A percentile compares a stretch with the other conserved stretches of the same genome.
These are phyloP conservation scores for Metschnikowia baotianmanensis DNA, from an alignment of 805 yeast genomes.

Conservation along the genomic window DNA sequence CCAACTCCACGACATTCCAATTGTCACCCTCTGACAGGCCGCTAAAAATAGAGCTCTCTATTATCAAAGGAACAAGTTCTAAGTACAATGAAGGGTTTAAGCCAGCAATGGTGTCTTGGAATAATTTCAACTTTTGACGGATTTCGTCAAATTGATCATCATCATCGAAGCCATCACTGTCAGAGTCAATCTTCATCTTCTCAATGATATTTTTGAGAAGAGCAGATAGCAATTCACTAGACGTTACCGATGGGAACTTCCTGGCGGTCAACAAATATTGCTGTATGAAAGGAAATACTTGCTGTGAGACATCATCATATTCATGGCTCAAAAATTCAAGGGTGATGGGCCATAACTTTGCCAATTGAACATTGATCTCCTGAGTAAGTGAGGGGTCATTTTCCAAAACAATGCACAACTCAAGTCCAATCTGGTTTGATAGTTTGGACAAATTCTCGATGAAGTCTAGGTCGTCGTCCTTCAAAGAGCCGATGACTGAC, in stretches of 20 bases:
- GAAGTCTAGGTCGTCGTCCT: constrained; percentile 58
- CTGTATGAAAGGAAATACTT: constrained; percentile 77
- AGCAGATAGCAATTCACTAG: constrained; percentile 53
- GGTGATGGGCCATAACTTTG: constrained; percentile 68
- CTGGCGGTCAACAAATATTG: constrained; percentile 70
- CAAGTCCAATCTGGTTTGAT: constrained; percentile 70
- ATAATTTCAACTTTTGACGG: constrained; percentile 66
- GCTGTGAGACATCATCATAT: constrained; percentile 83
- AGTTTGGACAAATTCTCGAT: constrained; percentile 75
- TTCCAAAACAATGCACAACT: constrained; percentile 64
- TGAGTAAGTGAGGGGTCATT: constrained; percentile 43
- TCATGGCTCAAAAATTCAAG: constrained; percentile 73
- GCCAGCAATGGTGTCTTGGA: constrained; percentile 77
- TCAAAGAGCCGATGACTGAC: constrained; percentile 42
- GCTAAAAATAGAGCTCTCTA: constrained; percentile 33
- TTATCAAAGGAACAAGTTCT: constrained; percentile 58
- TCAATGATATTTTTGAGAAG: constrained; percentile 66
- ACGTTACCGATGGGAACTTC: constrained; percentile 42
- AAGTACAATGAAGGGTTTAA: constrained; percentile 59
- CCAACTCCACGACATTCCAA: constrained; percentile 69
- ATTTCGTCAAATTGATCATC: constrained; percentile 79
- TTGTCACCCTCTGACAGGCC: constrained; percentile 5
- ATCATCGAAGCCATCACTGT: constrained; percentile 53
- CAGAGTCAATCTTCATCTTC: constrained; percentile 80
- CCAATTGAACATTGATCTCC: constrained; percentile 39